Evolutionary conservation across 805 yeast genomes (phyloP).

Genomic region (Lachancea meyersii): DNA sequence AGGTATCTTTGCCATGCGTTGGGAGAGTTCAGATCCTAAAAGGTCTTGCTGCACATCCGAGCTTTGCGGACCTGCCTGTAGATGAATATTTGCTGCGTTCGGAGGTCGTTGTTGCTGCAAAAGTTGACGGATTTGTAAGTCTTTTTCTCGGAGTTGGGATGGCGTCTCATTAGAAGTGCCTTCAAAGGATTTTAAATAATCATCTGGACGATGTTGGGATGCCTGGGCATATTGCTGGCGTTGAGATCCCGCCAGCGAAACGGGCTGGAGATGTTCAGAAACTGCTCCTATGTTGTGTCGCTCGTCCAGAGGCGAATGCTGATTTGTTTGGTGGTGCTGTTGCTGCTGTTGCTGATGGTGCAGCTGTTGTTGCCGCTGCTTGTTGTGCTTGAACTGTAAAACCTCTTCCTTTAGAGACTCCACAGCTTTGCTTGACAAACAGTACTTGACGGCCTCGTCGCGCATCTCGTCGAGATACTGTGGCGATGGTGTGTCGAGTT

Average conservation of each 20-base stretch:
- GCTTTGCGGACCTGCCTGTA: neutral
- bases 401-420: slow-evolving; percentile 30
- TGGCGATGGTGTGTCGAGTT: slow-evolving; percentile 3
- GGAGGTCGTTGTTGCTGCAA: slow-evolving; percentile 1
- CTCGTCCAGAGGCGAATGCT: neutral
- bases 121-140: neutral
- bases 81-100: neutral
- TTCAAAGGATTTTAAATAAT: neutral
- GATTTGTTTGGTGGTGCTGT: neutral
- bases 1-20: slow-evolving; percentile 1
- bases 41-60: neutral
- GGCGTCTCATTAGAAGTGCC: neutral
- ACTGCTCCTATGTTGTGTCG: neutral
- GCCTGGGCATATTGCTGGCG: neutral
- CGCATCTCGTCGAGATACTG: slow-evolving; percentile 16
- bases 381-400: slow-evolving; percentile 29
- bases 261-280: neutral
- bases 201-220: neutral
- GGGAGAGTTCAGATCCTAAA: neutral
- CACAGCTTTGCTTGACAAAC: slow-evolving; percentile 22
- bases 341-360: neutral
- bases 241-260: neutral
- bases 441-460: slow-evolving; percentile 22
- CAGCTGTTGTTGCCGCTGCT: slow-evolving; percentile 18
- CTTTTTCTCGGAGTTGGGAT: neutral